Base-by-base conservation (phyloP, 163 green algal species). In the Chlorella variabilis region DNA sequence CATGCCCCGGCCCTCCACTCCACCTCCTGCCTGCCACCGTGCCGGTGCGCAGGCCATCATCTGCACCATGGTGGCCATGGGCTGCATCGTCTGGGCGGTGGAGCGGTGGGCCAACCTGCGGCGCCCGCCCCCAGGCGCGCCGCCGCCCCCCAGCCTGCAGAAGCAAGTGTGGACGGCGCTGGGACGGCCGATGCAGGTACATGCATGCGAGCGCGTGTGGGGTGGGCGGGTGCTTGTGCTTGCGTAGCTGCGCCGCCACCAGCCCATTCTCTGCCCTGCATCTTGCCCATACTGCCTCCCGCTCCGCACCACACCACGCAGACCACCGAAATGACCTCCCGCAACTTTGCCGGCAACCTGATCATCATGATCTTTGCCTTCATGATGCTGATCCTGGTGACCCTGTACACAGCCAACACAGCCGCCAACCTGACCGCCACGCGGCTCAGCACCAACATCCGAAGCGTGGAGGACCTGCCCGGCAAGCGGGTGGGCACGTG, bases 341-440 rank as follows among this genome's bases (percentile, higher is more conserved):
- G 51, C 71, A 69, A 67, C 71, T 69, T 68, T 68, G 71, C 71
- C 0, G 36, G 71, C 1, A 51, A 65, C 73, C 59, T 80, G 29
- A 80, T 80, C 56, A 39, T 80, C 7, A 23, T 58, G 2, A 29
- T 80, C 38, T 80, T 61, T 31, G 25, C 36, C 6, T 80, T 80
- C 56, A 80, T 70, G 54, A 70, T 80, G 56, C 56, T 80, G 15
- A 65, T 80, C 4, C 11, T 80, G 6, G 39, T 65, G 3, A 31
- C 73, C 25, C 27, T 80, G 2, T 70, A 61, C 54, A 80, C 73
- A 1, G 73, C 34, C 11, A 80, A 69, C 73, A 80, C 73, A 58
- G 71, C 71, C 51, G 73, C 73, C 73, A 80, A 80, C 56, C 54
- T 80, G 25, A 80, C 73, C 5, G 73, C 73, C 73, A 70, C 7